Evolutionary conservation across 2,329 filamentous ascomycete genomes (phyloP).

Genomic region (Dactylellina drechsleri): DNA sequence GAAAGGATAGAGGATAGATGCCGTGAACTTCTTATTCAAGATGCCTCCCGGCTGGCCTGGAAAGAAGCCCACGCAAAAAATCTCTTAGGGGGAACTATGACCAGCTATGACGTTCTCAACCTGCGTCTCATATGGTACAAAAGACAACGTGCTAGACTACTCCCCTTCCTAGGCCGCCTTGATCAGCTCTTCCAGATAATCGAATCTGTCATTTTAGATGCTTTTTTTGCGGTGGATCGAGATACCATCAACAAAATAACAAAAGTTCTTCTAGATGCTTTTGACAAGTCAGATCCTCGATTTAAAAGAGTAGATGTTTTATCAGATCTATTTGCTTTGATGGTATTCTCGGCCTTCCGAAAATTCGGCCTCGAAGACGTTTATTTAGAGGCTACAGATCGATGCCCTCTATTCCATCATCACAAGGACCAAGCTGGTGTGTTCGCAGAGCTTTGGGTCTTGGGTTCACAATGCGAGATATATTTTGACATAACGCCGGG

Average conservation of each 20-base stretch:
- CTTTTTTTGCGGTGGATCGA: slow-evolving; percentile 59
- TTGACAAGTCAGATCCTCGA: slow-evolving; percentile 56
- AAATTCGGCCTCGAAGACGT: slow-evolving; percentile 71
- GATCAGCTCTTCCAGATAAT: slow-evolving; percentile 58
- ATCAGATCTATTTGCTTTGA: slow-evolving; percentile 68
- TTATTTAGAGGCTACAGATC: slow-evolving; percentile 71
- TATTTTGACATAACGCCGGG: slow-evolving; percentile 70
- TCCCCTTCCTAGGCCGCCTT: slow-evolving; percentile 57
- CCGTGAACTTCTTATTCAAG: slow-evolving; percentile 36
- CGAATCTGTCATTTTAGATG: slow-evolving; percentile 58
- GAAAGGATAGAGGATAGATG: slow-evolving; percentile 35
- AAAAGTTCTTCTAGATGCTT: slow-evolving; percentile 61
- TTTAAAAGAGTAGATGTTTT: slow-evolving; percentile 62
- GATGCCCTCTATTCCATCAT: slow-evolving; percentile 71
- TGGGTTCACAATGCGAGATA: slow-evolving; percentile 72
- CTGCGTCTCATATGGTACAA: slow-evolving; percentile 55
- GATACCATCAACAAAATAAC: slow-evolving; percentile 62
- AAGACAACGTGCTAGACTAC: slow-evolving; percentile 57
- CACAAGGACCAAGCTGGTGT: slow-evolving; percentile 73
- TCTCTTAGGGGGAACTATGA: slow-evolving; percentile 52
- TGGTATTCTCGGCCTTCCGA: slow-evolving; percentile 69
- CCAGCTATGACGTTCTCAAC: slow-evolving; percentile 59
- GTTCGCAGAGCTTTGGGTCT: slow-evolving; percentile 72
- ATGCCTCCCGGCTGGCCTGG: slow-evolving; percentile 41
- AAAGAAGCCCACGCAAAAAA: slow-evolving; percentile 39